phyloP scores from a whole-genome alignment of 1,284 basidiomycete genomes.

The Trichosporon ovoides region DNA sequence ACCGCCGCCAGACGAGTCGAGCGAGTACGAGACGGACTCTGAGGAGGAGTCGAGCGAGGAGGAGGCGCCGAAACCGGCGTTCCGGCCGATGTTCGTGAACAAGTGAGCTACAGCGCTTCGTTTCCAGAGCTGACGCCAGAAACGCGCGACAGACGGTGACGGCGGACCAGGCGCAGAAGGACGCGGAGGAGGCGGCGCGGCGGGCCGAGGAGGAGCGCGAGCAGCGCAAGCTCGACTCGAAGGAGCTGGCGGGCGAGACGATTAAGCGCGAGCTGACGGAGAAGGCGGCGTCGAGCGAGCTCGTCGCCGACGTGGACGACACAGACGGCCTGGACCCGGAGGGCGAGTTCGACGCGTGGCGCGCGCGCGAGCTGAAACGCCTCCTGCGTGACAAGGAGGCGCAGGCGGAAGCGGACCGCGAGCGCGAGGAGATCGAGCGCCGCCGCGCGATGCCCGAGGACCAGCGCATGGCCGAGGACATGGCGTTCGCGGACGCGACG shows the following conservation, averaged over 20 bases:
- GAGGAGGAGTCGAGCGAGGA: slow-evolving; percentile 40
- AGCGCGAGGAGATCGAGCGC: slow-evolving; percentile 83
- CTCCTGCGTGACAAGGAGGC: slow-evolving; percentile 88
- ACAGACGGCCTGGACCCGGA: slow-evolving; percentile 87
- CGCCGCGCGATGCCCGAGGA: slow-evolving; percentile 87
- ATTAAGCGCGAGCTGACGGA: slow-evolving; percentile 46
- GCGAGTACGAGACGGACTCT: slow-evolving; percentile 48
- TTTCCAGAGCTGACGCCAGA: slow-evolving; percentile 19
- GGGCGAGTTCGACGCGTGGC: slow-evolving; percentile 93
- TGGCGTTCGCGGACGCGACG: slow-evolving; percentile 72
- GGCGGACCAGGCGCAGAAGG: slow-evolving; percentile 35
- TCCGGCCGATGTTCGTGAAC: slow-evolving; percentile 45
- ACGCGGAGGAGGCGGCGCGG: slow-evolving; percentile 39
- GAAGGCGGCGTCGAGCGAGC: slow-evolving; percentile 67
- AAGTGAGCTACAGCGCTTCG: slow-evolving; percentile 32
- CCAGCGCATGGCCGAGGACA: slow-evolving; percentile 80
- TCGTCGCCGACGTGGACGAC: slow-evolving; percentile 85
- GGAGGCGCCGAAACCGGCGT: slow-evolving; percentile 44
- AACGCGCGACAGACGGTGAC: slow-evolving; percentile 36
- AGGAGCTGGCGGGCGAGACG: slow-evolving; percentile 47
- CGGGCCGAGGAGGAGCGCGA: slow-evolving; percentile 39
- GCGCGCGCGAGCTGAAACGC: slow-evolving; percentile 80
- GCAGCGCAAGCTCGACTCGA: slow-evolving; percentile 42
- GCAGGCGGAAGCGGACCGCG: slow-evolving; percentile 67
- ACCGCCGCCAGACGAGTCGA: slow-evolving; percentile 33